phyloP scores from a whole-genome alignment of 164 flowering plant species.

The Platanus orientalis region DNA sequence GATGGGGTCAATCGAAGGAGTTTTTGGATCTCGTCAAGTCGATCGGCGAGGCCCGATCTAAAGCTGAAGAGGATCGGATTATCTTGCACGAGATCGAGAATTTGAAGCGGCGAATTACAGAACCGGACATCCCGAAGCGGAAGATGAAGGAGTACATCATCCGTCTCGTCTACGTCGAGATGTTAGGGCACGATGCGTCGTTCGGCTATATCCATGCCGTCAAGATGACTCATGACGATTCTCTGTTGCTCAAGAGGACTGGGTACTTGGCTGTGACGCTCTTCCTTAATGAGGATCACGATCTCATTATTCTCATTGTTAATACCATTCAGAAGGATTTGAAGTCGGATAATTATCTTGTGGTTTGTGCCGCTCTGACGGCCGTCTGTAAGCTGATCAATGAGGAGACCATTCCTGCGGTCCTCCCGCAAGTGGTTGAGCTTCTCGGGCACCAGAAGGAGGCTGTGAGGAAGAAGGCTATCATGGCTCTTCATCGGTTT shows the following conservation, averaged over 20 bases:
- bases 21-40: conserved; percentile 93
- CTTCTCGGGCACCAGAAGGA: conserved; percentile 73
- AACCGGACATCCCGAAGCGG: conserved; percentile 82
- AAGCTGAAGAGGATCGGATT: conserved; percentile 96
- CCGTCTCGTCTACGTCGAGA: conserved; percentile 85
- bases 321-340: conserved; percentile 98
- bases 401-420: conserved; percentile 99
- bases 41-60: conserved; percentile 95
- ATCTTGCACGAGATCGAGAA: conserved; percentile 83
- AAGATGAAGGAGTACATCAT: conserved; percentile 97
- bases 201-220: conserved; percentile 98
- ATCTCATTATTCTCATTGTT: conserved; percentile 85
- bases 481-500: conserved; percentile 95
- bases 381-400: conserved; percentile 90
- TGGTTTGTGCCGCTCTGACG: conserved; percentile 85
- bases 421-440: conserved; percentile 87
- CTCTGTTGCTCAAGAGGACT: conserved; percentile 63
- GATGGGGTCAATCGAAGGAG: conserved; percentile 89
- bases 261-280: conserved; percentile 94
- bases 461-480: conserved; percentile 93
- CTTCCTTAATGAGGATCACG: conserved; percentile 88
- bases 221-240: conserved; percentile 94
- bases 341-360: conserved; percentile 75
- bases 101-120: conserved; percentile 62
- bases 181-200: conserved; percentile 98